Conservation (phyloP, 169 alveolate species). For the Perkinsus olseni region DNA sequence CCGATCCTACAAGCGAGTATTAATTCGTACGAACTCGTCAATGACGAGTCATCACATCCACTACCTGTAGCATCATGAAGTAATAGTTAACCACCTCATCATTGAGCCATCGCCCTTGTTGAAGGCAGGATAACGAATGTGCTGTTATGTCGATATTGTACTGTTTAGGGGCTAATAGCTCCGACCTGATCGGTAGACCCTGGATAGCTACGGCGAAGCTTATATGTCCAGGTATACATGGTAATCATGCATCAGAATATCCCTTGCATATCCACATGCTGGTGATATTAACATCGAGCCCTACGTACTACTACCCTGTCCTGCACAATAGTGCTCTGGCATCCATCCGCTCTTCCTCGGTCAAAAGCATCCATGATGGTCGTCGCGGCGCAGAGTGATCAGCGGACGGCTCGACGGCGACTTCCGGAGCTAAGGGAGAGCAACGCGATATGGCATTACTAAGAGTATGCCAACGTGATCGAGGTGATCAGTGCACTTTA, state of each 20-base stretch:
- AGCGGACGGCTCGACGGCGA: too few species aligned
- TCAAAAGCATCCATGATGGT: background rate
- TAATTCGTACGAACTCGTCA: background rate
- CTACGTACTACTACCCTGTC: background rate
- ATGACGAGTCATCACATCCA: constrained; percentile 11
- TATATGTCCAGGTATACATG: too few species aligned
- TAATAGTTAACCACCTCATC: constrained; percentile 35
- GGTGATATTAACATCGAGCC: background rate
- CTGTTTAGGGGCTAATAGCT: background rate
- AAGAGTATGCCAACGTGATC: too few species aligned
- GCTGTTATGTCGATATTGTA: background rate
- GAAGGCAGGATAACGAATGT: constrained; percentile 7
- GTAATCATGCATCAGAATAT: too few species aligned
- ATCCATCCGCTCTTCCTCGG: background rate
- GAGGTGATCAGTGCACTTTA: too few species aligned
- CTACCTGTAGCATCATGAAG: constrained; percentile 24
- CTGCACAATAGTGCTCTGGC: background rate
- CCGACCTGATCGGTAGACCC: too few species aligned
- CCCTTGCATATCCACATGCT: too few species aligned
- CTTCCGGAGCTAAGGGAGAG: too few species aligned
- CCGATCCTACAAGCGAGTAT: background rate
- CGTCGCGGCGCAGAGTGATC: background rate
- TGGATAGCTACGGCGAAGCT: too few species aligned
- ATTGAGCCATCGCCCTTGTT: constrained; percentile 25
- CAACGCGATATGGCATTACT: too few species aligned